phyloP scores from a whole-genome alignment of 1,284 basidiomycete genomes.

The Inonotus hispidus region DNA sequence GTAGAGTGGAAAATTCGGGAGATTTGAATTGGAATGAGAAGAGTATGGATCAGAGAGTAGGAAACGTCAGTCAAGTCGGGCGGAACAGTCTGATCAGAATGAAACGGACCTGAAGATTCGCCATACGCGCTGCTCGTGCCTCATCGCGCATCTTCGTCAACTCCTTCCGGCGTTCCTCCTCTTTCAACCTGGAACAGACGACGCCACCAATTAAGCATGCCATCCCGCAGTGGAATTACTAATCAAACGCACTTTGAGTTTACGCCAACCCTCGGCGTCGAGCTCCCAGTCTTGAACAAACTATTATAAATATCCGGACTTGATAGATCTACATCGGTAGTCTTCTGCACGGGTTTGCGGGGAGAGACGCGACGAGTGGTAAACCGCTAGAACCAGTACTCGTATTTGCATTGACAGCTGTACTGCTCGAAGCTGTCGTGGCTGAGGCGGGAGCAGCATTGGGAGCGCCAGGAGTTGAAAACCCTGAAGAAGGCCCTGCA shows the following conservation, averaged over 20 bases:
- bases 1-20: background rate
- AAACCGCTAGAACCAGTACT: constrained; percentile 22
- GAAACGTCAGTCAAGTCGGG: no score
- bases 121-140: constrained; percentile 50
- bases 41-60: background rate
- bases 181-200: constrained; percentile 44
- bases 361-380: constrained; percentile 24
- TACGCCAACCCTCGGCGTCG: constrained; percentile 50
- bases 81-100: no score
- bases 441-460: constrained; percentile 12
- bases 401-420: constrained; percentile 17
- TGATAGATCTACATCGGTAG: constrained; percentile 58
- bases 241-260: constrained; percentile 26
- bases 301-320: constrained; percentile 58
- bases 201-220: background rate
- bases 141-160: constrained; percentile 68
- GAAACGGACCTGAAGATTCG: constrained; percentile 44
- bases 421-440: constrained; percentile 21
- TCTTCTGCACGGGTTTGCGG: constrained; percentile 35
- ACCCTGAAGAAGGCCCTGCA: constrained; percentile 20
- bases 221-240: no score
- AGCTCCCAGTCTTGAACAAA: constrained; percentile 58
- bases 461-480: constrained; percentile 26
- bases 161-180: constrained; percentile 64
- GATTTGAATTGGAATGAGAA: background rate